These are phyloP conservation scores for Aspergillus sergii DNA, from an alignment of 2,329 filamentous ascomycete species.

Conservation along the genomic window DNA sequence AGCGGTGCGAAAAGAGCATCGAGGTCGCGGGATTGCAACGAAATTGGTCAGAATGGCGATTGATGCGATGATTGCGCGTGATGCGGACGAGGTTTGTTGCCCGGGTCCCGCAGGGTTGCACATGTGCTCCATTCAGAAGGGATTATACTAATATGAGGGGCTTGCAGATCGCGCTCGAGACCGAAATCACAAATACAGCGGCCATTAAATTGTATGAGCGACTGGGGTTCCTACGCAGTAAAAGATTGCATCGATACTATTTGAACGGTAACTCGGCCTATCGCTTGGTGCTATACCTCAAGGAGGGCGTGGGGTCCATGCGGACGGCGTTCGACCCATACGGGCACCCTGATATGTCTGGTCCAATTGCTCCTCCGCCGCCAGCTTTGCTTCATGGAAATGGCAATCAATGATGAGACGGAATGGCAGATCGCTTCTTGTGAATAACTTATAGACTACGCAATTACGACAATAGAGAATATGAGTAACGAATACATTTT, in stretches of 20 bases:
- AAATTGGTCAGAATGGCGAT: constrained; percentile 87
- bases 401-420: constrained; percentile 15
- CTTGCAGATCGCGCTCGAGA: constrained; percentile 81
- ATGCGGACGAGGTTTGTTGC: constrained; percentile 75
- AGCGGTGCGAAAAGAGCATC: constrained; percentile 78
- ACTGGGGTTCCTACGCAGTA: constrained; percentile 87
- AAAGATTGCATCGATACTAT: constrained; percentile 92
- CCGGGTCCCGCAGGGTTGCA: background rate
- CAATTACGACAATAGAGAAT: constrained; percentile 13
- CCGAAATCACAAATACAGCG: constrained; percentile 86
- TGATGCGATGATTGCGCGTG: constrained; percentile 79
- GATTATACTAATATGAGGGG: background rate
- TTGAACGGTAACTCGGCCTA: constrained; percentile 96
- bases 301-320: constrained; percentile 56
- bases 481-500: constrained; percentile 8
- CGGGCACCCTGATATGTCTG: constrained; percentile 16
- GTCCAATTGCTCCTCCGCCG: constrained; percentile 18
- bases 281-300: constrained; percentile 79
- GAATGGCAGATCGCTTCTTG: background rate
- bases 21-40: constrained; percentile 85
- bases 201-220: constrained; percentile 93
- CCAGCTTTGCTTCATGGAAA: constrained; percentile 28
- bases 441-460: constrained; percentile 3
- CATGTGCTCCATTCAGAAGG: background rate
- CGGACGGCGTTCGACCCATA: constrained; percentile 40